Percentiles rank a stretch among this genome's conserved stretches.
Conservation (phyloP, 495 filamentous ascomycete genomes). For the Patellaria atrata region DNA sequence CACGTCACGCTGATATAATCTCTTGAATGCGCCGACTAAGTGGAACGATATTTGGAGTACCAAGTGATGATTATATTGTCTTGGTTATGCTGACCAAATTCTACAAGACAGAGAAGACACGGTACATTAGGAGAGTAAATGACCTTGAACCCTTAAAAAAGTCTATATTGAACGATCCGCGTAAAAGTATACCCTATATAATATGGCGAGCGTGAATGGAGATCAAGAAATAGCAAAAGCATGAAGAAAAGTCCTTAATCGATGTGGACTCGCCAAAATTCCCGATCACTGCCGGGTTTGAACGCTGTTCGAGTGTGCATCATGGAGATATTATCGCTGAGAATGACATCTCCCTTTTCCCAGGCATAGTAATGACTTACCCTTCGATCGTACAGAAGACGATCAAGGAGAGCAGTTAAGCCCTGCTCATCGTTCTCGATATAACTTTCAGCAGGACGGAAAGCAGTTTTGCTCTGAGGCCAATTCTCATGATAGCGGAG, state of each 20-base stretch:
- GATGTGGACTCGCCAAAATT: conserved; percentile 39
- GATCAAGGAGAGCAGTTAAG: conserved; percentile 23
- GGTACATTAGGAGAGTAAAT: too few species aligned
- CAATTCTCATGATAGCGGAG: conserved; percentile 43
- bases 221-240: too few species aligned
- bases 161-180: too few species aligned
- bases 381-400: conserved; percentile 35
- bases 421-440: conserved; percentile 29
- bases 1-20: too few species aligned
- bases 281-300: conserved; percentile 29
- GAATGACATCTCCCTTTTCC: conserved; percentile 40
- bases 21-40: too few species aligned
- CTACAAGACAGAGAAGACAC: too few species aligned
- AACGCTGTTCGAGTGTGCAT: conserved; percentile 39
- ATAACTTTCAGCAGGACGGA: conserved; percentile 31
- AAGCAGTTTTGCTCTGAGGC: conserved; percentile 34
- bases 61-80: too few species aligned
- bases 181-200: too few species aligned
- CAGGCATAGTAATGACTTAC: conserved; percentile 34
- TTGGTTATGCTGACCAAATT: too few species aligned
- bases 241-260: conserved; percentile 15
- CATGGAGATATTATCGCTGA: conserved; percentile 39
- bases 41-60: too few species aligned
- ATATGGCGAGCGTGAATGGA: too few species aligned
- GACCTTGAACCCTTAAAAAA: too few species aligned